Base-by-base conservation (phyloP, 768 basidiomycete species). In the Mycena floridula region DNA sequence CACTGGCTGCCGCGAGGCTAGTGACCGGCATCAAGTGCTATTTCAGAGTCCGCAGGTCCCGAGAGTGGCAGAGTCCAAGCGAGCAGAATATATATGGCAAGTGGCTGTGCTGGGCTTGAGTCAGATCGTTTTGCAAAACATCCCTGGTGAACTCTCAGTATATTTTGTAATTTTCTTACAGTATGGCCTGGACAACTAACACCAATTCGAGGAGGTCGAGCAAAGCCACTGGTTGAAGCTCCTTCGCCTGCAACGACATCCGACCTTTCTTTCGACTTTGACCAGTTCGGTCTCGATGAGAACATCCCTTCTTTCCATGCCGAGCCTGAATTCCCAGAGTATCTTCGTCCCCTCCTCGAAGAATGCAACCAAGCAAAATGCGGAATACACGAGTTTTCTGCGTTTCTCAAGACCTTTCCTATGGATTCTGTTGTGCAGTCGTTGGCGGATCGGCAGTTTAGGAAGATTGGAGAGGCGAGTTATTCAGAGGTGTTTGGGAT, bases 401-500 rank as follows among this genome's bases (percentile, higher is more conserved):
- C 84, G 3, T 91, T 91, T 63, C 86, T 91, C 26, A 77, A 84
- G 51, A 77, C 79, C 18, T 91, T 91, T 55, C 86, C 85, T 9
- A 77, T 74, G 50, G 88, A 89, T 54, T 75, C 81, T 3, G 68
- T 87, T 43, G 73, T 86, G 48, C 53, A 64, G 53, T 52, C 55
- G n/a, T 37, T 45, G 21, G 37, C 23, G 0, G 22, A n/a, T n/a
- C n/a, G 61, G 21, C 61, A 45, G 5, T 91, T 92, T 63, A 72
- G 65, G 52, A 99, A 99, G 64, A 82, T 97, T 37, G 95, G 95
- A 30, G 96, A 99, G 66, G 96, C 96, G 7, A 90, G 88, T 40
- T 99, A 87, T 62, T 95, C 91, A 0, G 96, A 99, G 58, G 96
- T 99, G 23, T 99, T 89, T 61, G 86, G 85, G 7, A 84, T 93